phyloP scores from a whole-genome alignment of 2,329 filamentous ascomycete genomes.

The Cladosporium sp. region DNA sequence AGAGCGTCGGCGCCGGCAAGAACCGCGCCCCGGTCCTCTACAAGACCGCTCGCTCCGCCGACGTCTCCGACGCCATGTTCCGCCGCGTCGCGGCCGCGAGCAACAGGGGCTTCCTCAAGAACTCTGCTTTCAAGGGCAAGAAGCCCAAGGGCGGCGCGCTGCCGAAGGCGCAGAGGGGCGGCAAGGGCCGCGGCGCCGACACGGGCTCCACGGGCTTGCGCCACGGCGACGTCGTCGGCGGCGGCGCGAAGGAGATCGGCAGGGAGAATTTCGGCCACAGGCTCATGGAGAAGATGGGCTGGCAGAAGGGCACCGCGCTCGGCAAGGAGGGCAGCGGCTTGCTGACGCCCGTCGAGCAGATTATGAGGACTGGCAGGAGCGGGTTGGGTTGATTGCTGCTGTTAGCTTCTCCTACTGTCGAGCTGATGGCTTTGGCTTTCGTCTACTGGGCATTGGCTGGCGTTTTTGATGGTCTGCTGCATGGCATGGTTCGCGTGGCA shows the following conservation, averaged over 20 bases:
- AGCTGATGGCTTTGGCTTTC: too few species aligned
- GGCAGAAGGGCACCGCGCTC: constrained; percentile 78
- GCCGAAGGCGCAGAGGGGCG: constrained; percentile 15
- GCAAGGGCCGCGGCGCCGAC: constrained; percentile 34
- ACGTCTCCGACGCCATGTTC: constrained; percentile 51
- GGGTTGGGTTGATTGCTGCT: constrained; percentile 56
- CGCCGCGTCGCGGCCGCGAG: constrained; percentile 32
- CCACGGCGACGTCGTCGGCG: constrained; percentile 85
- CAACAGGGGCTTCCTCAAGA: constrained; percentile 47
- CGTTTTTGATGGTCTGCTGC: too few species aligned
- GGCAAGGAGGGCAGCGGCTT: constrained; percentile 81
- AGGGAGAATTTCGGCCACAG: constrained; percentile 74
- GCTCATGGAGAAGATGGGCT: constrained; percentile 97
- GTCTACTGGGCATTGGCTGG: too few species aligned
- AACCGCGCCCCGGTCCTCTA: constrained; percentile 70
- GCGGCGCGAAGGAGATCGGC: constrained; percentile 74
- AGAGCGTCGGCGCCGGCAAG: constrained; percentile 68
- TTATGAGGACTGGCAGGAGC: constrained; percentile 79
- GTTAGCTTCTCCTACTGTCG: too few species aligned
- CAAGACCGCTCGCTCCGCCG: constrained; percentile 62
- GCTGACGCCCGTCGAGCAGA: constrained; percentile 73
- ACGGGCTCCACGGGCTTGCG: constrained; percentile 51
- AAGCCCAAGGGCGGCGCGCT: constrained; percentile 14
- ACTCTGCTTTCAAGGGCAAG: constrained; percentile 15
- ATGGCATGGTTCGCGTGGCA: too few species aligned